These are phyloP conservation scores for Hypoxylon sp. DNA, from an alignment of 2,329 filamentous ascomycete genomes.

Conservation along the genomic window DNA sequence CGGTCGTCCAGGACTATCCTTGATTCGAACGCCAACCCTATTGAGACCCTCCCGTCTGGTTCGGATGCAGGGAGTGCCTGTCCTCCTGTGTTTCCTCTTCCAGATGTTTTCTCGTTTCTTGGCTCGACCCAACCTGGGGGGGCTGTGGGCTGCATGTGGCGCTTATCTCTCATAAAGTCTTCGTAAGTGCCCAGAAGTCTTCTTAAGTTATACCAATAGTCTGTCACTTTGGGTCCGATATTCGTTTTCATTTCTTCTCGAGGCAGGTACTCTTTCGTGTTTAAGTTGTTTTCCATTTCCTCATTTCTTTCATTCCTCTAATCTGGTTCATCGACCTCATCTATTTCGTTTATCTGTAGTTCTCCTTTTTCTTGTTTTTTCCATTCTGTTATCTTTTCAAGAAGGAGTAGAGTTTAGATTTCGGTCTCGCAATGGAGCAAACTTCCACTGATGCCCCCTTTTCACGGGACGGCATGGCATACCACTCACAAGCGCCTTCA, in stretches of 20 bases:
- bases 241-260: conserved; percentile 36
- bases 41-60: conserved; percentile 33
- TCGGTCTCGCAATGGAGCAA: conserved; percentile 22
- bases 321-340: conserved; percentile 14
- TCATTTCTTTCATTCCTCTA: conserved; percentile 19
- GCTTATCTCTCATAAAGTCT: conserved; percentile 34
- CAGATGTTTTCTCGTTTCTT: conserved; percentile 40
- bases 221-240: conserved; percentile 21
- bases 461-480: conserved; percentile 13
- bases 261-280: conserved; percentile 35
- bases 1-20: conserved; percentile 20
- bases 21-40: conserved; percentile 26
- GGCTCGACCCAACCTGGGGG: conserved; percentile 33
- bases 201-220: conserved; percentile 24
- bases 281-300: conserved; percentile 24
- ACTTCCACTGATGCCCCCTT: conserved; percentile 9
- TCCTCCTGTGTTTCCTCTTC: conserved; percentile 33
- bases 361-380: conserved; percentile 23
- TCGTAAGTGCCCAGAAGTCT: conserved; percentile 32
- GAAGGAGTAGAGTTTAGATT: not conserved
- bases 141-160: conserved; percentile 29
- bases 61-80: conserved; percentile 20
- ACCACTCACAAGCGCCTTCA: conserved; percentile 22
- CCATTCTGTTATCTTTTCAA: conserved; percentile 2
- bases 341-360: conserved; percentile 21